Evolutionary conservation across 495 filamentous ascomycete genomes (phyloP).

Genomic region (Lindgomyces ingoldianus): DNA sequence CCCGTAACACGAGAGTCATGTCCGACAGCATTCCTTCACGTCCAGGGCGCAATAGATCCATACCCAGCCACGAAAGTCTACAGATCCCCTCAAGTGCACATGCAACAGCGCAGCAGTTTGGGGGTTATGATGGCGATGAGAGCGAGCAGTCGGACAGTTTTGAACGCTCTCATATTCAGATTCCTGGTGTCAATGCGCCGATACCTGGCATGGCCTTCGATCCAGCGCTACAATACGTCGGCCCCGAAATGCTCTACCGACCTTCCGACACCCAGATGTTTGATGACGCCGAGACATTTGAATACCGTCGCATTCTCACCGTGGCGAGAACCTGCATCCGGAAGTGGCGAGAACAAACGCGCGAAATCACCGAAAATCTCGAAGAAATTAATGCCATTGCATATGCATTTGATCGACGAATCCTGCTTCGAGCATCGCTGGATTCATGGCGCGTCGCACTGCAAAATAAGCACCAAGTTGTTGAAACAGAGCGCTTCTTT

Average conservation of each 20-base stretch:
- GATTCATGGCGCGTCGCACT: constrained; percentile 59
- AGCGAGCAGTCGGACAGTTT: constrained; percentile 29
- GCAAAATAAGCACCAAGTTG: constrained; percentile 50
- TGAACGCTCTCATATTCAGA: constrained; percentile 17
- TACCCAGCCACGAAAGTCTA: constrained; percentile 30
- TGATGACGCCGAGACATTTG: constrained; percentile 61
- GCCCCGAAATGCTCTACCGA: constrained; percentile 26
- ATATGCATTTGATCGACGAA: constrained; percentile 53
- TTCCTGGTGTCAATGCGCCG: constrained; percentile 28
- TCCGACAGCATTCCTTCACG: constrained; percentile 11
- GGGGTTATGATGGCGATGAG: constrained; percentile 26
- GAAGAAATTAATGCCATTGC: constrained; percentile 55
- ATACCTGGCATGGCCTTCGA: constrained; percentile 18
- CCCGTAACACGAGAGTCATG: neutral
- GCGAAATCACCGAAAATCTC: constrained; percentile 50
- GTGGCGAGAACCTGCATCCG: constrained; percentile 12
- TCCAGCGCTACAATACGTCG: constrained; percentile 42
- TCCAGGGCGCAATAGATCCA: constrained; percentile 18
- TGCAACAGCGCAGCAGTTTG: neutral
- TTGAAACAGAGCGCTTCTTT: constrained; percentile 62
- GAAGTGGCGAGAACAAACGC: constrained; percentile 40
- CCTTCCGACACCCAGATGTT: constrained; percentile 60
- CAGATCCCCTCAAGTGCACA: constrained; percentile 13
- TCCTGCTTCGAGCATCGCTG: constrained; percentile 58
- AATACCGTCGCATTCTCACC: constrained; percentile 44